phyloP scores from a whole-genome alignment of 331 rosid genomes.

The Quercus phellos region DNA sequence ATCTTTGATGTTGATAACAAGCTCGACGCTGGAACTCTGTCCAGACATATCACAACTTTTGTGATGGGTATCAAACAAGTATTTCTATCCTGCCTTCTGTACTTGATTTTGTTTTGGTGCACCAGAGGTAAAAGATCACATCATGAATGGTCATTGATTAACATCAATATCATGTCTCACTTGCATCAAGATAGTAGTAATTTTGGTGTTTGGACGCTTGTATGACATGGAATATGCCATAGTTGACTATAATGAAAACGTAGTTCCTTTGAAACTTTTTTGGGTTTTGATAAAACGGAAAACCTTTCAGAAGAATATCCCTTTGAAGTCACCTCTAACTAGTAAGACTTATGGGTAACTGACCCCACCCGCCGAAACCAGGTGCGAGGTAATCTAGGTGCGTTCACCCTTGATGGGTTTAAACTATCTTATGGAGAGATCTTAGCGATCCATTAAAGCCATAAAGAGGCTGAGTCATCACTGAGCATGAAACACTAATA shows the following conservation, averaged over 20 bases:
- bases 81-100: slow-evolving; percentile 14
- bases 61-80: slow-evolving; percentile 55
- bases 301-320: too few species aligned
- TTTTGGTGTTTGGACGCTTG: neutral
- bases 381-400: too few species aligned
- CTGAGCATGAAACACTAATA: neutral
- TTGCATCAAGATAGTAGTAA: neutral
- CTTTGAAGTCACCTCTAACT: too few species aligned
- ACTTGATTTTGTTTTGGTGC: neutral
- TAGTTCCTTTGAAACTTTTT: neutral
- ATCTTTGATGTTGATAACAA: slow-evolving; percentile 60
- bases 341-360: too few species aligned
- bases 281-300: too few species aligned
- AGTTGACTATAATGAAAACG: neutral
- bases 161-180: neutral
- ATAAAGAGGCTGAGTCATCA: neutral
- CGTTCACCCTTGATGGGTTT: too few species aligned
- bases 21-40: slow-evolving; percentile 54
- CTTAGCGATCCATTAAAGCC: neutral
- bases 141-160: neutral
- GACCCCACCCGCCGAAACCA: too few species aligned
- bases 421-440: neutral
- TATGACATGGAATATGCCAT: neutral
- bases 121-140: too few species aligned
- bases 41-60: slow-evolving; percentile 56